phyloP scores from a whole-genome alignment of 306 rosid genomes.

The Ammopiptanthus mongolicus region DNA sequence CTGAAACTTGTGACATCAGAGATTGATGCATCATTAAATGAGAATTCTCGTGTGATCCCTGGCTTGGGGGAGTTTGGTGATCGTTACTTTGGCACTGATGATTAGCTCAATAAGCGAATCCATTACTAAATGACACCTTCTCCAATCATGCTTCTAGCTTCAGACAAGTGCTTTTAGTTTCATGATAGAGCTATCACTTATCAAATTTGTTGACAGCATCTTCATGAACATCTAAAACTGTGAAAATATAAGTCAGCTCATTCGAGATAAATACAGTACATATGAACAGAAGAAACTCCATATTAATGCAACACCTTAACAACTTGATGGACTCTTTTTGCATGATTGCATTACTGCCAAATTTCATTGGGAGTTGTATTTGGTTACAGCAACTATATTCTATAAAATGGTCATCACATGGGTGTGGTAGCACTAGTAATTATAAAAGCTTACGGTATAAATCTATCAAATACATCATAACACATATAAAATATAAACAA shows the following conservation, averaged over 20 bases:
- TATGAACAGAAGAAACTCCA: neutral
- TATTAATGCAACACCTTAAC: neutral
- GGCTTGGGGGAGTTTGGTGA: slow-evolving; percentile 93
- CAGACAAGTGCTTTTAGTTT: neutral
- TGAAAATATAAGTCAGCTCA: neutral
- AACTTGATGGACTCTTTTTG: neutral
- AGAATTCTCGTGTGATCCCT: slow-evolving; percentile 64
- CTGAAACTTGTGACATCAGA: slow-evolving; percentile 86
- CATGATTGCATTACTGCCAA: neutral
- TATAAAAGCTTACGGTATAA: no score
- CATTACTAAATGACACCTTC: neutral
- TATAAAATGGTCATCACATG: no score
- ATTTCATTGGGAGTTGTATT: neutral
- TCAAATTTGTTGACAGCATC: neutral
- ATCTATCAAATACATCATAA: no score
- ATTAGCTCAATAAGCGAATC: neutral
- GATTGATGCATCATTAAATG: slow-evolving; percentile 62
- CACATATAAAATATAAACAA: no score
- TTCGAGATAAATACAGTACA: neutral
- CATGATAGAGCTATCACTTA: neutral
- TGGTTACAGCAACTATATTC: neutral
- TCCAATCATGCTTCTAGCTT: neutral
- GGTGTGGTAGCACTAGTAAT: no score
- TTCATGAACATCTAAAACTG: neutral
- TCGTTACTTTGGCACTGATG: slow-evolving; percentile 80